Evolutionary conservation across 2,329 filamentous ascomycete species (phyloP).

Genomic region (Verticillium isaacii): DNA sequence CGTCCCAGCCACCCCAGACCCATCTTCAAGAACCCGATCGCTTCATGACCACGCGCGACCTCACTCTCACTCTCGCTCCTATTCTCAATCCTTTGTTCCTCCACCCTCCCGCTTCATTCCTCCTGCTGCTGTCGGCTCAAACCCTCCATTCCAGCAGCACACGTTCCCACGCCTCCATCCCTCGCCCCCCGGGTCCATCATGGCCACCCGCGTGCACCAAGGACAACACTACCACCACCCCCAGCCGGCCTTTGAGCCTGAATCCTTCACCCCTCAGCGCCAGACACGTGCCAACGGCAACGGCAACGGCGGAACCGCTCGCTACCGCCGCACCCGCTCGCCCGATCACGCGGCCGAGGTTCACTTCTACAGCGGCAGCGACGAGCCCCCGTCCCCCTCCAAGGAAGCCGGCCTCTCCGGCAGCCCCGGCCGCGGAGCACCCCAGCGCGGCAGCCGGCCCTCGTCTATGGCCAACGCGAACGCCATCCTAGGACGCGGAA

Average conservation of each 20-base stretch:
- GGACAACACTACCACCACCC: neutral
- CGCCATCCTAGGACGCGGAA: neutral
- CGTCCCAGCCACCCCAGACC: neutral
- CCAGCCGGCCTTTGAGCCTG: neutral
- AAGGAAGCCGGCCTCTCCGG: neutral
- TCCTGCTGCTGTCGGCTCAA: neutral
- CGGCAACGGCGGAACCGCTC: conserved; percentile 1
- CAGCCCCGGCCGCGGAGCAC: neutral
- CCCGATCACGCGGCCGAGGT: conserved; percentile 9
- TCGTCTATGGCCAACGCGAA: neutral
- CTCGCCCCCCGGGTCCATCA: neutral
- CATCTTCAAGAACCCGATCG: neutral
- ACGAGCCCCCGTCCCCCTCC: conserved; percentile 3
- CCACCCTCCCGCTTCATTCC: neutral
- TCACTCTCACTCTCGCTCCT: no score
- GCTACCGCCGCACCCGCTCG: conserved; percentile 9
- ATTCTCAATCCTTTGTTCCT: neutral
- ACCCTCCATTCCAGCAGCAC: neutral
- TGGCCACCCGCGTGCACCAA: neutral
- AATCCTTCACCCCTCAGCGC: neutral
- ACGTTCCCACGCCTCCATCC: neutral
- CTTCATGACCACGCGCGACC: neutral
- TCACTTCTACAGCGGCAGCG: conserved; percentile 9
- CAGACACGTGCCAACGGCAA: neutral
- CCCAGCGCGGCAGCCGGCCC: neutral